Base-by-base conservation (phyloP, 1,284 basidiomycete genomes). In the Retiboletus flavoniger region DNA sequence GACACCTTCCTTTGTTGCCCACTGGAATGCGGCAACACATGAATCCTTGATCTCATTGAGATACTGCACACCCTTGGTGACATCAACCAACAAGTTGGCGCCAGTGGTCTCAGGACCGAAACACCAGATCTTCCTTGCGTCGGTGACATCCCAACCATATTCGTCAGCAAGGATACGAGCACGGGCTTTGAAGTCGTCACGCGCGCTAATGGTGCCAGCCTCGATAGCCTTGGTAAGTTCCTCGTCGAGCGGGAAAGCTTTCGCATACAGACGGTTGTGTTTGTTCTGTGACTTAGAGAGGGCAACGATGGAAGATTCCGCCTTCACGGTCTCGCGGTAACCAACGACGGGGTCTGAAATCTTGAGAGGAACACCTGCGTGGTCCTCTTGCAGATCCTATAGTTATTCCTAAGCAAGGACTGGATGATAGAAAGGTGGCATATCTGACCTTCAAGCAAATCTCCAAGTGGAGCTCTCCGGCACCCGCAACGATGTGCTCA, bases 271-370 rank as follows among this genome's bases (percentile, higher is more conserved):
- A 82, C 97, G 93, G 76, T 99, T 99, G 88, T 99, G 97, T 86
- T 99, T 99, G 85, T 99, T 99, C 81, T 98, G 97, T 49, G 97
- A 99, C 78, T 99, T 99, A 64, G 97, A 98, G 53, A 99, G 83
- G 40, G 97, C 97, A 61, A 93, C 88, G 71, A 99, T 98, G 56
- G 89, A 88, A 7, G 96, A 98, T 79, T 98, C 93, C 55, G 93
- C 80, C 79, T 91, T 93, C 74, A 99, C 95, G 19, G 96, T 98
- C 84, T 99, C 97, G 78, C 95, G 85, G 82, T 98, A 99, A 57
- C 90, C 91, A 69, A 99, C 96, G 72, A 99, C 97, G 65, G 97
- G 97, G 77, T 97, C 93, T 49, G 97, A 99, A 70, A 95, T 93
- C 84, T 97, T 98, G 76, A 99, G 91, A 58, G 97, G 96, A 60